These are phyloP conservation scores for Rossbeevera mucosa DNA, from an alignment of 768 basidiomycete species.

Conservation along the genomic window DNA sequence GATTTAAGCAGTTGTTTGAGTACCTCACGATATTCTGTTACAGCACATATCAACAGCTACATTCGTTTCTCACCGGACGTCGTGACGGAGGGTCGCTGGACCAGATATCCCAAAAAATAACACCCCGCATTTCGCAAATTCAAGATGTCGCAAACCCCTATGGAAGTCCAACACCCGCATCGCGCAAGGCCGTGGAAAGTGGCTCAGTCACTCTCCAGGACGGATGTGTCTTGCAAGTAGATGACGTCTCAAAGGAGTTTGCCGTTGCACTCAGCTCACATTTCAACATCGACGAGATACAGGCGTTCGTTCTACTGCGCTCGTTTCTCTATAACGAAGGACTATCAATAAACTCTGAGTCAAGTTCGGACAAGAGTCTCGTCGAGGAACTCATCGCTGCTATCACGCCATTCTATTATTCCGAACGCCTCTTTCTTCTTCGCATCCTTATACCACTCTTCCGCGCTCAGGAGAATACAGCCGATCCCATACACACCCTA, in stretches of 20 bases:
- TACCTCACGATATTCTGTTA: neutral
- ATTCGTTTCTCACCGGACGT: conserved; percentile 53
- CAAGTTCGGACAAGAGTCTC: conserved; percentile 38
- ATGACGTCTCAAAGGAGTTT: conserved; percentile 66
- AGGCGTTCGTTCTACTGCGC: conserved; percentile 68
- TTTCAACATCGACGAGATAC: conserved; percentile 76
- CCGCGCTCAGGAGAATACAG: conserved; percentile 57
- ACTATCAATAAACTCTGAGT: conserved; percentile 46
- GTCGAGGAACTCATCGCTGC: conserved; percentile 46
- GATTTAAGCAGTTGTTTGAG: neutral
- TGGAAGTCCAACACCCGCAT: conserved; percentile 62
- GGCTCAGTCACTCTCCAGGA: conserved; percentile 68
- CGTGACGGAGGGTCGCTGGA: conserved; percentile 55
- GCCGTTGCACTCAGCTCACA: conserved; percentile 65
- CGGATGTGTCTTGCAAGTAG: conserved; percentile 56
- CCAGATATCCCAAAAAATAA: conserved; percentile 55
- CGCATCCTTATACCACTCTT: conserved; percentile 73
- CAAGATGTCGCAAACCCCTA: conserved; percentile 59
- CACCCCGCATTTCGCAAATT: conserved; percentile 54
- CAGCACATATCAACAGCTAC: conserved; percentile 65
- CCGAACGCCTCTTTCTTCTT: conserved; percentile 69
- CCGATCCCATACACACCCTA: conserved; percentile 49
- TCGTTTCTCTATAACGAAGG: conserved; percentile 79
- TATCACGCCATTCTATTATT: conserved; percentile 77
- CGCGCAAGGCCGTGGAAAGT: conserved; percentile 60